Conservation (phyloP, 768 basidiomycete species). For the Trichaptum fuscoviolaceum region DNA sequence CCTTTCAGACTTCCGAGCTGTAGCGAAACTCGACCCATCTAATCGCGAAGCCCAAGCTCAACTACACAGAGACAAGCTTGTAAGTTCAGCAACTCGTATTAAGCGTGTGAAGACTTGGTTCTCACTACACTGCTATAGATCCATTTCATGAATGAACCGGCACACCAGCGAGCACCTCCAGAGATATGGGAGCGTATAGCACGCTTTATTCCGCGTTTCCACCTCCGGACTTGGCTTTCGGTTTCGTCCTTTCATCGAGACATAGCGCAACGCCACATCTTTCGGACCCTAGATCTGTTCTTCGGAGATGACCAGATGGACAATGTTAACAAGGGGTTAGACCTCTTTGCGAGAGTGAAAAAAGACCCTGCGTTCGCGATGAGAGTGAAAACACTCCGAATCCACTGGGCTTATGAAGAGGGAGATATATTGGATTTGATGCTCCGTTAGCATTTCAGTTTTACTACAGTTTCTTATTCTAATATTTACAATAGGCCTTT, state of each 20-base stretch:
- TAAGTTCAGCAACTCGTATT: conserved; percentile 22
- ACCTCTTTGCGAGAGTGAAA: conserved; percentile 64
- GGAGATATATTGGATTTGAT: conserved; percentile 62
- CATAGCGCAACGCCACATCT: conserved; percentile 59
- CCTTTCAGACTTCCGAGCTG: conserved; percentile 52
- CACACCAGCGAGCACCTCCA: conserved; percentile 54
- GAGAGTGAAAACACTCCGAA: conserved; percentile 49
- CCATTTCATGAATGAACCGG: conserved; percentile 48
- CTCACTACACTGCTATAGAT: conserved; percentile 32
- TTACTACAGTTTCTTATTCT: neutral
- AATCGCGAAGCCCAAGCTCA: conserved; percentile 47
- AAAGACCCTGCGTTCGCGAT: conserved; percentile 55
- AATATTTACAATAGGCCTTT: conserved; percentile 38
- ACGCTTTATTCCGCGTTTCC: conserved; percentile 53
- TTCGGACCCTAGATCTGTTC: conserved; percentile 63
- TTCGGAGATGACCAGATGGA: conserved; percentile 57
- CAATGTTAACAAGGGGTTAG: conserved; percentile 53
- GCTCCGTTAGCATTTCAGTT: conserved; percentile 35
- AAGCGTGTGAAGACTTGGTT: conserved; percentile 1
- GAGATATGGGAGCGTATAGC: conserved; percentile 71
- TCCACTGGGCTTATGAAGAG: conserved; percentile 69
- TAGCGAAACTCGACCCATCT: conserved; percentile 53
- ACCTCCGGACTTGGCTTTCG: conserved; percentile 65
- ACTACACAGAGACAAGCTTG: conserved; percentile 43
- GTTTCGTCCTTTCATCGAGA: conserved; percentile 59